These are phyloP conservation scores for Monilinia polystroma DNA, from an alignment of 2,329 filamentous ascomycete species.

Conservation along the genomic window DNA sequence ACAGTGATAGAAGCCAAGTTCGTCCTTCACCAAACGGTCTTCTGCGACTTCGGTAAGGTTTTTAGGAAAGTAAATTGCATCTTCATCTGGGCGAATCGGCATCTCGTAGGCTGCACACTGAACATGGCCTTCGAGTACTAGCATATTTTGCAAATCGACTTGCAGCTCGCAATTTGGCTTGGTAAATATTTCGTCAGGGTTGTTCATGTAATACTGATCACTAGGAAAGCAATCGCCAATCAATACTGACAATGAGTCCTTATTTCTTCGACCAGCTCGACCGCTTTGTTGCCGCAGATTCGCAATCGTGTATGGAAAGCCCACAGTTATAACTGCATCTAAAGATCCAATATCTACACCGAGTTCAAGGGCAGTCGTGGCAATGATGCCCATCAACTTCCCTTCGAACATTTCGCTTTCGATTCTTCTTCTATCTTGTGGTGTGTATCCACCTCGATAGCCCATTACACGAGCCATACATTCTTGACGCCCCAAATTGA, in stretches of 20 bases:
- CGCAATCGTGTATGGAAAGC: conserved; percentile 93
- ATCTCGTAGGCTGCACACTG: conserved; percentile 96
- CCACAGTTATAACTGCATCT: conserved; percentile 90
- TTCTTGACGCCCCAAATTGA: conserved; percentile 69
- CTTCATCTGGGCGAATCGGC: conserved; percentile 78
- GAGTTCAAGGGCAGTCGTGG: conserved; percentile 87
- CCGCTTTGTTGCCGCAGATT: conserved; percentile 95
- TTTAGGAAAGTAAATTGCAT: conserved; percentile 75
- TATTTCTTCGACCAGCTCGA: conserved; percentile 85
- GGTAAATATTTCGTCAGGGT: conserved; percentile 90
- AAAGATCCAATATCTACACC: conserved; percentile 94
- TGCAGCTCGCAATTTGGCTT: conserved; percentile 86
- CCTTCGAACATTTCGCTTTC: conserved; percentile 98
- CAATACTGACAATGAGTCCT: conserved; percentile 86
- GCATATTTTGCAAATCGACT: conserved; percentile 87
- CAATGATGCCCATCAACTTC: conserved; percentile 87
- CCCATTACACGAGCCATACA: conserved; percentile 83
- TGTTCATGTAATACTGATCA: conserved; percentile 96
- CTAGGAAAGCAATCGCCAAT: conserved; percentile 87
- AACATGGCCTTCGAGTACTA: conserved; percentile 88
- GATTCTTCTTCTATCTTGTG: conserved; percentile 83
- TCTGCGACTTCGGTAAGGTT: conserved; percentile 69
- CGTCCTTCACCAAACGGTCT: conserved; percentile 71
- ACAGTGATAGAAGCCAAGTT: conserved; percentile 83
- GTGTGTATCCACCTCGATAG: conserved; percentile 91